Conservation (phyloP, 2,329 filamentous ascomycete genomes). For the Pseudogymnoascus sp. region DNA sequence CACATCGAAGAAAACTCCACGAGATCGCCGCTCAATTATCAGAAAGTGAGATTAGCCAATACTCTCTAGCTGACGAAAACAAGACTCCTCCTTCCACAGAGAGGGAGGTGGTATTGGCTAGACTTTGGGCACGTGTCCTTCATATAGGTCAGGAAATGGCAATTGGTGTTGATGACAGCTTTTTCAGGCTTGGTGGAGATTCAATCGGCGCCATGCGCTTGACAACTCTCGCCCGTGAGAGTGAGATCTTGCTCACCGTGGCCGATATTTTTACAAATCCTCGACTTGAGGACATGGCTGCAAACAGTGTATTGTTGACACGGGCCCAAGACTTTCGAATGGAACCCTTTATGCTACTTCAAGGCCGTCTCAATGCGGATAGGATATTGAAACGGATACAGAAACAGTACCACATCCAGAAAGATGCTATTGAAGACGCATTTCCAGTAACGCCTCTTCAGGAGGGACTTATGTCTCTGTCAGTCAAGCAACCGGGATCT, state of each 20-base stretch:
- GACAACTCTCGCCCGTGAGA: conserved; percentile 30
- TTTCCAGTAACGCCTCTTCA: conserved; percentile 32
- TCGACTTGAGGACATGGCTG: conserved; percentile 12
- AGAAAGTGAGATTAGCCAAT: conserved; percentile 13
- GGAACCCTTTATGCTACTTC: background rate
- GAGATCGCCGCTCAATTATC: conserved; percentile 28
- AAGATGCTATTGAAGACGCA: conserved; percentile 26
- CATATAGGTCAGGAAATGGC: background rate
- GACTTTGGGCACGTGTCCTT: background rate
- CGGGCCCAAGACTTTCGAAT: background rate
- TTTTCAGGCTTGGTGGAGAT: conserved; percentile 33
- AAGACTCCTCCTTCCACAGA: background rate
- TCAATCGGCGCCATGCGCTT: conserved; percentile 34
- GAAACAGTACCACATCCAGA: background rate
- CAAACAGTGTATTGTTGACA: background rate
- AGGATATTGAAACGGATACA: background rate
- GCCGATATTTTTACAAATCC: conserved; percentile 34
- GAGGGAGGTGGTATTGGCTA: background rate
- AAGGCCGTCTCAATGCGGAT: background rate
- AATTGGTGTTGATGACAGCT: conserved; percentile 29
- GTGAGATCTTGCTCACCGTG: conserved; percentile 30
- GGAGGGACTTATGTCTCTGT: conserved; percentile 30
- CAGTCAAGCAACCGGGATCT: conserved; percentile 24
- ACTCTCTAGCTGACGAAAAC: background rate
- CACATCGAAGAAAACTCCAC: conserved; percentile 24